phyloP scores from a whole-genome alignment of 768 basidiomycete genomes.

The Mycena olivaceomarginata region DNA sequence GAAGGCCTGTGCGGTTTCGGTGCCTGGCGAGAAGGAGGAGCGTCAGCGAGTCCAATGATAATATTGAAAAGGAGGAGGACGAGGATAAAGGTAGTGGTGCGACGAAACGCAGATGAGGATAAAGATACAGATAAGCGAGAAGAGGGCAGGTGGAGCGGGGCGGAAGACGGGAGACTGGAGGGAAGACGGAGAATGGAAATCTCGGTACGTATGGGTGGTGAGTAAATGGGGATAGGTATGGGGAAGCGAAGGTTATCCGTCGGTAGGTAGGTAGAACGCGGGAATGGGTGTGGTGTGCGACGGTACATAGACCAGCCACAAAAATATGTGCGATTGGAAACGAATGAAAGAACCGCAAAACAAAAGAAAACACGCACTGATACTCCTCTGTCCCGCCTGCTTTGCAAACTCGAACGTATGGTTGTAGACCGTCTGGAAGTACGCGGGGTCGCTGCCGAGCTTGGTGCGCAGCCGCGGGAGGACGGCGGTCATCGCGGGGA shows the following conservation, averaged over 20 bases:
- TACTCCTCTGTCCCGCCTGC: slow-evolving; percentile 85
- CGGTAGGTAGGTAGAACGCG: too few species aligned
- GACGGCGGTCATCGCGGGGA: slow-evolving; percentile 74
- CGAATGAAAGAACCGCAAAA: not conserved
- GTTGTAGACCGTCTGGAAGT: slow-evolving; percentile 88
- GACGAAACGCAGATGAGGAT: too few species aligned
- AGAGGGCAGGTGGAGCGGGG: not conserved
- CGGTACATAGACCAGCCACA: too few species aligned
- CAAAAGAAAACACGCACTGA: slow-evolving; percentile 52
- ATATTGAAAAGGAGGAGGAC: not conserved
- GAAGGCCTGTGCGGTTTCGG: slow-evolving; percentile 85
- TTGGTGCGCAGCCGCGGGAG: slow-evolving; percentile 74
- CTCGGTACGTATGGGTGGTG: too few species aligned
- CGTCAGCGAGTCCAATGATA: not conserved
- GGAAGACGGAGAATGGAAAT: too few species aligned
- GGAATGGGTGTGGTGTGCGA: too few species aligned
- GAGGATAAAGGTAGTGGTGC: not conserved
- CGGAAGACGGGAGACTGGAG: too few species aligned
- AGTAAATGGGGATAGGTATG: too few species aligned
- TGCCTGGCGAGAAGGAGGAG: slow-evolving; percentile 58
- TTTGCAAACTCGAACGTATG: slow-evolving; percentile 90
- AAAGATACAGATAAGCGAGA: not conserved
- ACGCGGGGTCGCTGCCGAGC: slow-evolving; percentile 78
- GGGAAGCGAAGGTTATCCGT: too few species aligned
- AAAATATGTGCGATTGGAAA: too few species aligned